phyloP scores from a whole-genome alignment of 1,139 yeast species.

The Torulaspora pretoriensis region DNA sequence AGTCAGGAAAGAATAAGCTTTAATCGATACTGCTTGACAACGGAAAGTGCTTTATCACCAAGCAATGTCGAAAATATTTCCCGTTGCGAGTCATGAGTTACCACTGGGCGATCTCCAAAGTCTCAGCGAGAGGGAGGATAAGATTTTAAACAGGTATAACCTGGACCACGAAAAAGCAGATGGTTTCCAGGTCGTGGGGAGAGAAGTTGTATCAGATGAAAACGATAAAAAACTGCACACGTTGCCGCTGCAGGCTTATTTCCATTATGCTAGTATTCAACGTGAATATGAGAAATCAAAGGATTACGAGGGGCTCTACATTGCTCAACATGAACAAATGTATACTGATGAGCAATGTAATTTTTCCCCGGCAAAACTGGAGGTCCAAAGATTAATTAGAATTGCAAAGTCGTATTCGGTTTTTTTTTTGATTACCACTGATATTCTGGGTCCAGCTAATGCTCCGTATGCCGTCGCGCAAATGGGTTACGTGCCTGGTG shows the following conservation, averaged over 20 bases:
- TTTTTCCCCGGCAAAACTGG: conserved; percentile 14
- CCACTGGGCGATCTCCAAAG: too few relatives aligned
- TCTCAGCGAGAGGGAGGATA: too few relatives aligned
- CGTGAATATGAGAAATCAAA: conserved; percentile 14
- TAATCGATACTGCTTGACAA: too few relatives aligned
- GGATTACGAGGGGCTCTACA: conserved; percentile 14
- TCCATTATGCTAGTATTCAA: conserved; percentile 15
- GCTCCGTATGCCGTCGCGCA: conserved; percentile 45
- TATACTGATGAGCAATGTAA: conserved; percentile 14
- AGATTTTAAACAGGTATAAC: too few relatives aligned
- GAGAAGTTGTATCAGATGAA: too few relatives aligned
- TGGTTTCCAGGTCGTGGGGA: too few relatives aligned
- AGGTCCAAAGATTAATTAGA: conserved; percentile 14
- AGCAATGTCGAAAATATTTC: too few relatives aligned
- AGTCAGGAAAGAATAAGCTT: too few relatives aligned
- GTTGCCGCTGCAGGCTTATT: conserved; percentile 15
- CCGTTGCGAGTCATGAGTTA: too few relatives aligned
- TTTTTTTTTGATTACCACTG: conserved; percentile 45
- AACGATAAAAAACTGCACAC: conserved; percentile 1
- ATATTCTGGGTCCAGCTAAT: conserved; percentile 44
- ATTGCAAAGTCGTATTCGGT: conserved; percentile 35
- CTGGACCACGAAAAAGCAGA: too few relatives aligned
- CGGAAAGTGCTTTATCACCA: too few relatives aligned
- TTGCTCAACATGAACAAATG: conserved; percentile 15
- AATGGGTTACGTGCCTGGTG: conserved; percentile 44